Base-by-base conservation (phyloP, 352 stramenopile genomes). In the Phytophthora hybrid region DNA sequence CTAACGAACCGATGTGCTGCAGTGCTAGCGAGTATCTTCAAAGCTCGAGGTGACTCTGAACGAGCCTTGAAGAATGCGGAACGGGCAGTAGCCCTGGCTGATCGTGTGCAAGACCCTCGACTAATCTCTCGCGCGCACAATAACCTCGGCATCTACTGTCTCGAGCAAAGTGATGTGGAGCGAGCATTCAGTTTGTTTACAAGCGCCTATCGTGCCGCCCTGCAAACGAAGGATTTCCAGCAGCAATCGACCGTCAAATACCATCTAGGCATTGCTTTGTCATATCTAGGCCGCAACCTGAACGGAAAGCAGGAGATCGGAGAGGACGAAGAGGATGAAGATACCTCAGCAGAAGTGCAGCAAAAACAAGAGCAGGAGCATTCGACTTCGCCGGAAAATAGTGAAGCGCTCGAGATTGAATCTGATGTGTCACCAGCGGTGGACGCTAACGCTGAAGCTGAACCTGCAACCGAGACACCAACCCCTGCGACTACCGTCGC, bases 181-280 rank as follows among this genome's bases (percentile, higher is more conserved):
- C 61, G 65, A 18, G 81, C 78, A 3, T 70, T 88, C 31, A 32
- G 46, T 16, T 65, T 82, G 18, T 87, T 88, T 23, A 53, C 81
- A 18, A 67, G 67, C 0, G 80, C 81, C 3, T 86, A 82, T 62
- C 78, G 74, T 41, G 71, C 68, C 21, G 66, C 75, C 2, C 54
- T 78, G 8, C 57, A 66, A 10, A 69, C 46, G 2, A 69, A 72
- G 10, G 79, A 88, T 57, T 69, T 78, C 1, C 51, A 78, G 10
- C 71, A 85, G 8, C 81, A 82, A 63, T 72, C 72, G 19, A 77
- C 70, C 5, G 55, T 83, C 1, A 83, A 77, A 66, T 88, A 86
- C 29, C 81, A 89, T 63, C 59, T 91, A n/a, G 79, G 79, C 0
- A 54, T 84, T 34, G 64, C 64, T 1, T 52, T 87, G 16, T 69